phyloP scores from a whole-genome alignment of 495 filamentous ascomycete species.

The Trichoderma erinaceum region DNA sequence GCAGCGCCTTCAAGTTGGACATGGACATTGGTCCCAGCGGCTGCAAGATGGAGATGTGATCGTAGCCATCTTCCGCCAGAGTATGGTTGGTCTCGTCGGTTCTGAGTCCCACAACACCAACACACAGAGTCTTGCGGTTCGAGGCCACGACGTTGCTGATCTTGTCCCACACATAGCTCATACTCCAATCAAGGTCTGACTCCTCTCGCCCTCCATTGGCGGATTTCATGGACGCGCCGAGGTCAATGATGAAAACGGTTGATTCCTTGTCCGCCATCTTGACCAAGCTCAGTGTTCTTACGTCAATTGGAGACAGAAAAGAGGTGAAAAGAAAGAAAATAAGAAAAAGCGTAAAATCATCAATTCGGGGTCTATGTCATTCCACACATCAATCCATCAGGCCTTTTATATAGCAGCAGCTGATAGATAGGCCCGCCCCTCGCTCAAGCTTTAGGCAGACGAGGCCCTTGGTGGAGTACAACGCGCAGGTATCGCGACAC shows the following conservation, averaged over 20 bases:
- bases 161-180: slow-evolving; percentile 96
- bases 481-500: slow-evolving; percentile 4
- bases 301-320: background rate
- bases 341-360: background rate
- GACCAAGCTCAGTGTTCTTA: background rate
- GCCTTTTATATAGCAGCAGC: background rate
- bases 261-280: slow-evolving; percentile 92
- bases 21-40: slow-evolving; percentile 68
- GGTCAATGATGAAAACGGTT: slow-evolving; percentile 85
- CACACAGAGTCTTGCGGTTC: slow-evolving; percentile 69
- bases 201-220: slow-evolving; percentile 64
- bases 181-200: slow-evolving; percentile 80
- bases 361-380: background rate
- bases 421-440: background rate
- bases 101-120: slow-evolving; percentile 77
- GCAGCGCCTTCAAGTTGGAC: slow-evolving; percentile 59
- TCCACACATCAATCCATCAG: background rate
- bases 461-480: background rate
- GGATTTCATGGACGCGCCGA: slow-evolving; percentile 76
- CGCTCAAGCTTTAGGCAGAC: slow-evolving; percentile 8
- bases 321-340: background rate
- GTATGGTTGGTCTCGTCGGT: slow-evolving; percentile 74
- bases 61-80: slow-evolving; percentile 56
- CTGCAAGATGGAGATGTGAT: slow-evolving; percentile 69
- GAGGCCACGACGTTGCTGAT: slow-evolving; percentile 79